Evolutionary conservation across 129 eudicot species (phyloP).

Genomic region (Artemisia tridentata): DNA sequence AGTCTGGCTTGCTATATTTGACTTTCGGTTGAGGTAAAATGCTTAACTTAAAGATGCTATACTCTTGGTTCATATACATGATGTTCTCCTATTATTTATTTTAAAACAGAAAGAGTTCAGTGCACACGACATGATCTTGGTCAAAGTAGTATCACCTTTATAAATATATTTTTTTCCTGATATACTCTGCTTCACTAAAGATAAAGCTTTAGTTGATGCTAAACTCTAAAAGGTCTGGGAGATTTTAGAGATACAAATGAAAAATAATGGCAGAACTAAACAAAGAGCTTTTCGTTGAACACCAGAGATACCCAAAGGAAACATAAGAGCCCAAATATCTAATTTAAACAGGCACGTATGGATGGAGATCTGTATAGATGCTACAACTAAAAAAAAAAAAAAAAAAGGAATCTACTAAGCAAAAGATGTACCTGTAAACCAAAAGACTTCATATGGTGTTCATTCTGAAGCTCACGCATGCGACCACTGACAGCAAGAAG

Average conservation of each 20-base stretch:
- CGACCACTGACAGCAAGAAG: conserved; percentile 99
- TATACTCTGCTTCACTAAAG: not conserved
- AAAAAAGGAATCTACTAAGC: not conserved
- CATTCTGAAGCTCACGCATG: conserved; percentile 97
- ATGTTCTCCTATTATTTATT: conserved; percentile 4
- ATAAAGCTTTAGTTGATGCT: not conserved
- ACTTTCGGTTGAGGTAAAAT: not conserved
- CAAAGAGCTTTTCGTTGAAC: not conserved
- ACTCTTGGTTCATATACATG: not conserved
- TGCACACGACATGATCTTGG: not conserved
- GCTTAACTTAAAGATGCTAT: not conserved
- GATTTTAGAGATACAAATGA: not conserved
- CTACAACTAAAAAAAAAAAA: not conserved
- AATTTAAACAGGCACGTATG: not conserved
- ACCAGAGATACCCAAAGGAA: not conserved
- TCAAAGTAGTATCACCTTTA: conserved; percentile 13
- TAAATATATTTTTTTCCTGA: not conserved
- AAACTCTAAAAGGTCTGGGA: conserved; percentile 4
- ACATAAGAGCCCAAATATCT: conserved; percentile 9
- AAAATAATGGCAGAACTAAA: not conserved
- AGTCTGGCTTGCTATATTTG: too few relatives aligned
- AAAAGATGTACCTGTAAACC: conserved; percentile 78
- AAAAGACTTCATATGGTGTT: conserved; percentile 90
- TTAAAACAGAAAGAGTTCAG: not conserved
- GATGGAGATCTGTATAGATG: not conserved